phyloP scores from a whole-genome alignment of 148 eudicot genomes.

The Suaeda aralocaspica region DNA sequence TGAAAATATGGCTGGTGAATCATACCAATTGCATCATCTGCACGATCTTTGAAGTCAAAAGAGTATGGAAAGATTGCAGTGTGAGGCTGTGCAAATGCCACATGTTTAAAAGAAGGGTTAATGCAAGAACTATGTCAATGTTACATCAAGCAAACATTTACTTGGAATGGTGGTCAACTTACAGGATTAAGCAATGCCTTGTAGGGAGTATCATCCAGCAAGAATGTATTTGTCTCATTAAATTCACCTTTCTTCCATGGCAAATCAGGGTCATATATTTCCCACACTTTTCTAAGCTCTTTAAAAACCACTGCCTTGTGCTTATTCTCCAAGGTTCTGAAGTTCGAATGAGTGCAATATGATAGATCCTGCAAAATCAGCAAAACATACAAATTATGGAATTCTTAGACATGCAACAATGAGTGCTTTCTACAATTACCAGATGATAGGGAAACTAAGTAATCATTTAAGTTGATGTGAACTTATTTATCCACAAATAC shows the following conservation, averaged over 20 bases:
- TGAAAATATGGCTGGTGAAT: neutral
- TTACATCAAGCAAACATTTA: conserved; percentile 2
- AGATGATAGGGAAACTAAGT: no score
- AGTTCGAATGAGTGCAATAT: conserved; percentile 67
- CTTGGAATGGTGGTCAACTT: conserved; percentile 27
- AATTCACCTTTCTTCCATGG: conserved; percentile 72
- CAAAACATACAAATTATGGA: neutral
- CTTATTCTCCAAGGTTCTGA: conserved; percentile 70
- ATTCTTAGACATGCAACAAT: neutral
- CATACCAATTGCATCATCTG: conserved; percentile 73
- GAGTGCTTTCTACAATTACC: neutral
- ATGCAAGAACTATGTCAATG: neutral
- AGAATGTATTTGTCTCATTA: conserved; percentile 69
- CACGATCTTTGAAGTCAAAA: conserved; percentile 47
- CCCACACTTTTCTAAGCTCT: conserved; percentile 79
- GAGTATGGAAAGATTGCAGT: conserved; percentile 78
- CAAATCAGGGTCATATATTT: conserved; percentile 37
- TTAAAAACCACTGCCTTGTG: conserved; percentile 81
- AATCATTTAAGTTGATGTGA: no score
- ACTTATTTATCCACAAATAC: neutral
- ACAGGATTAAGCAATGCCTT: conserved; percentile 94
- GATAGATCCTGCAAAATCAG: conserved; percentile 57
- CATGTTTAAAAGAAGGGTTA: conserved; percentile 3
- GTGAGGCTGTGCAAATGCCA: conserved; percentile 45
- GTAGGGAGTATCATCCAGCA: conserved; percentile 96